Evolutionary conservation across 768 basidiomycete species (phyloP).

Genomic region (Bullera alba): DNA sequence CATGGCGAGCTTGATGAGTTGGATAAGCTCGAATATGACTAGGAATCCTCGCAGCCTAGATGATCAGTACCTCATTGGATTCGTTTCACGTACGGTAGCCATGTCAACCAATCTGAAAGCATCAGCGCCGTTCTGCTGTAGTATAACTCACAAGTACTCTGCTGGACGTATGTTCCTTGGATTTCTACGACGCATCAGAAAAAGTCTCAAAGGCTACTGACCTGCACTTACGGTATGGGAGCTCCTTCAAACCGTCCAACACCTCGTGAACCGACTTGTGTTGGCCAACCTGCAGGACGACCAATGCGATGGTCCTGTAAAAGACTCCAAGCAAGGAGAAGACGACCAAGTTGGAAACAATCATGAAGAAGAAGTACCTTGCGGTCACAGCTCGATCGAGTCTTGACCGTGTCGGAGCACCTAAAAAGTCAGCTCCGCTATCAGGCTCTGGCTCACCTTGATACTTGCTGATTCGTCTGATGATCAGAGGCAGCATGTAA

Average conservation of each 20-base stretch:
- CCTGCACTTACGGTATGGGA: constrained; percentile 29
- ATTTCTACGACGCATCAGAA: constrained; percentile 51
- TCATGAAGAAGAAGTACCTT: constrained; percentile 86
- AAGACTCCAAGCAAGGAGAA: constrained; percentile 87
- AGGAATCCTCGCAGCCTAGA: constrained; percentile 84
- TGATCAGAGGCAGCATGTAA: constrained; percentile 82
- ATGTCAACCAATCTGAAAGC: constrained; percentile 83
- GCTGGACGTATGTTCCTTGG: constrained; percentile 82
- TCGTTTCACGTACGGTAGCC: constrained; percentile 61
- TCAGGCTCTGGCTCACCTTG: constrained; percentile 51
- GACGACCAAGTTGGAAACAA: constrained; percentile 86
- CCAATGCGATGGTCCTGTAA: constrained; percentile 52
- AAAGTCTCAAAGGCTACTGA: not conserved
- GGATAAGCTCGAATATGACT: constrained; percentile 88
- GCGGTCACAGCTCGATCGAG: constrained; percentile 87
- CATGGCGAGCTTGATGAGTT: constrained; percentile 74
- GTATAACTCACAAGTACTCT: constrained; percentile 47
- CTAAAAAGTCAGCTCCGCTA: constrained; percentile 42
- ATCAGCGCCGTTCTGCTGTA: not conserved
- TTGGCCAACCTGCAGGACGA: constrained; percentile 52
- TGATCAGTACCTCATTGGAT: not conserved
- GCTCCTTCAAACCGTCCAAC: constrained; percentile 45
- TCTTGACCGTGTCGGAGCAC: constrained; percentile 62
- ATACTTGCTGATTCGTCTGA: constrained; percentile 71
- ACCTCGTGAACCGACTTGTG: constrained; percentile 52